These are phyloP conservation scores for Cercis canadensis DNA, from an alignment of 306 rosid species.

Conservation along the genomic window DNA sequence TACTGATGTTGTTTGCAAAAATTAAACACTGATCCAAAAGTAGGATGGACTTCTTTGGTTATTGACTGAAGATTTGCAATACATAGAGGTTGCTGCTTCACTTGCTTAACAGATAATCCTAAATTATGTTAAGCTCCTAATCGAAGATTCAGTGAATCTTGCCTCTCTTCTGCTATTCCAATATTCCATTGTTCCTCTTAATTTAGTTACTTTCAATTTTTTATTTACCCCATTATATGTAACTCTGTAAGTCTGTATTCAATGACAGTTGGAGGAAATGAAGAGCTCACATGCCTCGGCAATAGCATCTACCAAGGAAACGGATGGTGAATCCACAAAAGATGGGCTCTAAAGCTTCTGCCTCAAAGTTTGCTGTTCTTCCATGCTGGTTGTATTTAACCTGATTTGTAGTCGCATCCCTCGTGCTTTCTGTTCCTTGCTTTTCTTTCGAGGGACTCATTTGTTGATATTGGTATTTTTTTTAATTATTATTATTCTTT, in stretches of 20 bases:
- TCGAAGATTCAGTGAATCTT: conserved; percentile 19
- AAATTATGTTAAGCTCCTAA: not conserved
- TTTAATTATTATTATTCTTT: conserved; percentile 5
- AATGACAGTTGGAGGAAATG: conserved; percentile 72
- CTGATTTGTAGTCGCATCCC: conserved; percentile 25
- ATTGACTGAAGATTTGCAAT: not conserved
- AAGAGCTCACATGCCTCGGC: conserved; percentile 51
- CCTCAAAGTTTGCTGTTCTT: conserved; percentile 10
- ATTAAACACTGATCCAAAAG: not conserved
- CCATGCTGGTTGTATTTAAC: conserved; percentile 14
- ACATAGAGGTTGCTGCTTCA: not conserved
- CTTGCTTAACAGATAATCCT: not conserved
- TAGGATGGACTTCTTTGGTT: not conserved
- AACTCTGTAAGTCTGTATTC: conserved; percentile 18
- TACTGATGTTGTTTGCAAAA: not conserved
- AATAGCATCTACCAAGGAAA: conserved; percentile 56
- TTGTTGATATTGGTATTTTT: not conserved
- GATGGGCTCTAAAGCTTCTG: conserved; percentile 47
- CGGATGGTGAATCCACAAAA: conserved; percentile 53
- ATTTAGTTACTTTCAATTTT: conserved; percentile 22
- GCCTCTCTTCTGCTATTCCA: conserved; percentile 2
- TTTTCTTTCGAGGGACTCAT: not conserved
- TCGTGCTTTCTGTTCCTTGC: not conserved
- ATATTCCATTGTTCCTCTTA: conserved; percentile 22
- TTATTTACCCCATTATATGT: conserved; percentile 16